These are phyloP conservation scores for Tolypocladium endophyticum DNA, from an alignment of 2,329 filamentous ascomycete species.

Conservation along the genomic window DNA sequence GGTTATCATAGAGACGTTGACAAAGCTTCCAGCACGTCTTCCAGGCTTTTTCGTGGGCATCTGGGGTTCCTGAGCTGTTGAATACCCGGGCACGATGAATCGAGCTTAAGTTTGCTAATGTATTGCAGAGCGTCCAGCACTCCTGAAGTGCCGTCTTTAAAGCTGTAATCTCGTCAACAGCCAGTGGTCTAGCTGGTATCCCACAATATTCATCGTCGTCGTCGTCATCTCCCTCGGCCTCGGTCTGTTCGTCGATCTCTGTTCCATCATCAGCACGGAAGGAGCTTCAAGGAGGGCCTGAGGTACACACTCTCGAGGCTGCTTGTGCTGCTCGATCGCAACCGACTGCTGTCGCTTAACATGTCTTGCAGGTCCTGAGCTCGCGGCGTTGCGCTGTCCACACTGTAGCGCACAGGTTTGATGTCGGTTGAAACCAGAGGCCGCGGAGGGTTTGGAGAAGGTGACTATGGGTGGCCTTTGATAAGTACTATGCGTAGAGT, in stretches of 20 bases:
- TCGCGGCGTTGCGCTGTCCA: slow-evolving; percentile 64
- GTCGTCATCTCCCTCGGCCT: slow-evolving; percentile 43
- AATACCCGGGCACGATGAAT: slow-evolving; percentile 74
- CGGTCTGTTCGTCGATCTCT: slow-evolving; percentile 47
- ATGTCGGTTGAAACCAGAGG: slow-evolving; percentile 70
- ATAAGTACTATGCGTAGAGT: slow-evolving; percentile 1
- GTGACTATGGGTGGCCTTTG: slow-evolving; percentile 2
- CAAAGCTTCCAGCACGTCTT: slow-evolving; percentile 90
- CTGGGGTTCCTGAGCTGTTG: slow-evolving; percentile 60
- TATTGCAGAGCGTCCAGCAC: slow-evolving; percentile 93
- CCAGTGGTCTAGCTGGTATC: slow-evolving; percentile 26
- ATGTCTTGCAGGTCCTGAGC: slow-evolving; percentile 76
- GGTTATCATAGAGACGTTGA: slow-evolving; percentile 75
- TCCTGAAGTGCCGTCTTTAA: slow-evolving; percentile 71
- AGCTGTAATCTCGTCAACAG: slow-evolving; percentile 53
- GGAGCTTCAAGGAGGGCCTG: background rate
- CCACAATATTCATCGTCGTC: slow-evolving; percentile 35
- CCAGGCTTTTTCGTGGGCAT: slow-evolving; percentile 82
- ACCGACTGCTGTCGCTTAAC: slow-evolving; percentile 40
- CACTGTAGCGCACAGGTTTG: slow-evolving; percentile 51
- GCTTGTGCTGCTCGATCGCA: slow-evolving; percentile 57
- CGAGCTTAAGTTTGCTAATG: slow-evolving; percentile 73
- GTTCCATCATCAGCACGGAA: background rate
- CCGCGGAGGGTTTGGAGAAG: slow-evolving; percentile 35
- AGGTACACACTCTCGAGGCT: slow-evolving; percentile 61